These are phyloP conservation scores for Pseudodiploospora longispora DNA, from an alignment of 2,329 filamentous ascomycete genomes.

Conservation along the genomic window DNA sequence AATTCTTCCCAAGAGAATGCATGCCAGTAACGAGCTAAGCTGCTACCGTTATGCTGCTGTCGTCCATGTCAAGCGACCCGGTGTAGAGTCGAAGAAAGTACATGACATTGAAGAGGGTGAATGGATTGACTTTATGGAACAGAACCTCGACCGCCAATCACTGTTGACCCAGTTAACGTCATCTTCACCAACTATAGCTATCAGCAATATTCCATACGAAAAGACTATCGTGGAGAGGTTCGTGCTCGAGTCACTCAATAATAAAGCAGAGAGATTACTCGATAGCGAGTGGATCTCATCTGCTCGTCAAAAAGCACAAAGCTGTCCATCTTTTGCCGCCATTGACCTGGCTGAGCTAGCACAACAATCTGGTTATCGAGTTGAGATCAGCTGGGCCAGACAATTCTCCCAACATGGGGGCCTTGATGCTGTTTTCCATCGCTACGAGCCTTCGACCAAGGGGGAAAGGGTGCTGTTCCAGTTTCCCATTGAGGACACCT, in stretches of 20 bases:
- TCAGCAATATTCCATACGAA: slow-evolving; percentile 19
- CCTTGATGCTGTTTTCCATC: slow-evolving; percentile 22
- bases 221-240: slow-evolving; percentile 22
- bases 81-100: neutral
- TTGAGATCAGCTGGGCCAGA: slow-evolving; percentile 37
- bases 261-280: neutral
- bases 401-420: slow-evolving; percentile 21
- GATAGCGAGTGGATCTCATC: slow-evolving; percentile 8
- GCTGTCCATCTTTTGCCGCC: slow-evolving; percentile 6
- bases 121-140: slow-evolving; percentile 15
- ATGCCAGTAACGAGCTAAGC: slow-evolving; percentile 18
- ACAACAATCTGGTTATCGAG: slow-evolving; percentile 31
- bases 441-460: slow-evolving; percentile 19
- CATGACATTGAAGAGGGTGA: slow-evolving; percentile 4
- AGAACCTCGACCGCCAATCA: slow-evolving; percentile 5
- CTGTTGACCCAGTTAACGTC: slow-evolving; percentile 8
- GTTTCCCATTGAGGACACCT: slow-evolving; percentile 9
- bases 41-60: slow-evolving; percentile 18
- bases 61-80: slow-evolving; percentile 8
- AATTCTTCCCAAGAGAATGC: slow-evolving; percentile 18
- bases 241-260: slow-evolving; percentile 10
- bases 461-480: slow-evolving; percentile 1
- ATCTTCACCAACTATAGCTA: neutral
- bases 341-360: slow-evolving; percentile 15
- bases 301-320: slow-evolving; percentile 1